These are phyloP conservation scores for Cunninghamia lanceolata DNA, from an alignment of 75 land plant genomes.

Conservation along the genomic window DNA sequence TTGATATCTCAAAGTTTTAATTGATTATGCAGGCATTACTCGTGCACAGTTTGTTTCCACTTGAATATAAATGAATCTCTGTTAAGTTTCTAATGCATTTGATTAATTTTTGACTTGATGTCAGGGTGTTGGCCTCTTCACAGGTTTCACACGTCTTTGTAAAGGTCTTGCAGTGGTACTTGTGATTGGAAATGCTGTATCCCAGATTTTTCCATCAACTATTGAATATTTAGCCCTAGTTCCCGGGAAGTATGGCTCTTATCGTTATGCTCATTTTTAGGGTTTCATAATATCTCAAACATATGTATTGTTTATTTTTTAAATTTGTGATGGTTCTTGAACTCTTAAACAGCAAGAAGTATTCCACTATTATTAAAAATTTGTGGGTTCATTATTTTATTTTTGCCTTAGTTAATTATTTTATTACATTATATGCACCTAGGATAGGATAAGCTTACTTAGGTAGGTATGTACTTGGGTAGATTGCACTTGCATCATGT, in stretches of 20 bases:
- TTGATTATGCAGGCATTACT: background rate
- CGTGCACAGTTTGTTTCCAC: background rate
- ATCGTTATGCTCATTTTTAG: background rate
- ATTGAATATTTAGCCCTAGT: slow-evolving; percentile 71
- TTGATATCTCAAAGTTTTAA: slow-evolving; percentile 2
- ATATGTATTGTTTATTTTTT: background rate
- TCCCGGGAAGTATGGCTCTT: slow-evolving; percentile 68
- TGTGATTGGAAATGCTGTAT: slow-evolving; percentile 57
- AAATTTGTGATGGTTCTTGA: background rate
- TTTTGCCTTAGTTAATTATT: too few species aligned
- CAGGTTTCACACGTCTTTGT: slow-evolving; percentile 76
- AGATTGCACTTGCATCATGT: too few species aligned
- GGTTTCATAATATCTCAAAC: background rate
- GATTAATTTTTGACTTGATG: background rate
- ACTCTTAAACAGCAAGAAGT: background rate
- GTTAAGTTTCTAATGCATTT: background rate
- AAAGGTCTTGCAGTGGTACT: slow-evolving; percentile 80
- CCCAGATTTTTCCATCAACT: slow-evolving; percentile 49
- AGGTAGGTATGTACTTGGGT: too few species aligned
- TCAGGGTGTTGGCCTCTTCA: slow-evolving; percentile 20
- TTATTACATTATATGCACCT: too few species aligned
- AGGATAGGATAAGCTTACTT: too few species aligned
- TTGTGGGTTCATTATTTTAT: background rate
- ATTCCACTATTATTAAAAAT: background rate
- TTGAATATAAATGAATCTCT: background rate